Percentiles rank a stretch among this genome's conserved stretches.
phyloP scores from a whole-genome alignment of 202 grass and related monocot species.

The Carex sylvatica region DNA sequence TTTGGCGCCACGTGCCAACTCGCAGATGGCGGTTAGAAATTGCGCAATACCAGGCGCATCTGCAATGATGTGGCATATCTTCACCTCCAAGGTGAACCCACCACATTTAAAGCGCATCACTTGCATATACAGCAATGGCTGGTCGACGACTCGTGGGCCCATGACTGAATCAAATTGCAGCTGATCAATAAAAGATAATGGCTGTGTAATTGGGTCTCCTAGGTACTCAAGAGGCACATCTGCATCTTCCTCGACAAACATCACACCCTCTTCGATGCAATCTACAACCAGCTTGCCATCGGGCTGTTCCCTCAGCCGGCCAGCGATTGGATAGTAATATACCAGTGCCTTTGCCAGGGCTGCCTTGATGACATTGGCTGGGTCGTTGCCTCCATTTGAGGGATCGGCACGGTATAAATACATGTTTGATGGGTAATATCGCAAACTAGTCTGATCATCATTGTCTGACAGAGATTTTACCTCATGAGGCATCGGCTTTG shows the following conservation, averaged over 20 bases:
- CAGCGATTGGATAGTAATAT: constrained; percentile 65
- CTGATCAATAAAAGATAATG: constrained; percentile 51
- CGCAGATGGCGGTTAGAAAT: constrained; percentile 38
- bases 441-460: constrained; percentile 51
- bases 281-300: constrained; percentile 54
- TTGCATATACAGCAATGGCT: constrained; percentile 49
- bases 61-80: constrained; percentile 37
- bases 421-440: constrained; percentile 42
- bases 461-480: constrained; percentile 54
- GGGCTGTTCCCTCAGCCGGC: constrained; percentile 34
- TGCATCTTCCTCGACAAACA: constrained; percentile 62
- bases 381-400: constrained; percentile 31
- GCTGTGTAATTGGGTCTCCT: constrained; percentile 26
- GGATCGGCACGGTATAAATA: constrained; percentile 46
- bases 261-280: constrained; percentile 52
- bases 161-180: constrained; percentile 39
- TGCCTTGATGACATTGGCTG: constrained; percentile 37
- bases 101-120: constrained; percentile 51
- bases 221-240: constrained; percentile 53
- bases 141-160: constrained; percentile 30
- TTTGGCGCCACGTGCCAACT: constrained; percentile 40
- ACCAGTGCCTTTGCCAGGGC: constrained; percentile 52
- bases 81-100: constrained; percentile 42
- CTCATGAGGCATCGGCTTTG: constrained; percentile 40
- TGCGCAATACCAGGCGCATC: constrained; percentile 36